Evolutionary conservation across 2,329 filamentous ascomycete genomes (phyloP).

Genomic region (Emericellopsis atlantica): DNA sequence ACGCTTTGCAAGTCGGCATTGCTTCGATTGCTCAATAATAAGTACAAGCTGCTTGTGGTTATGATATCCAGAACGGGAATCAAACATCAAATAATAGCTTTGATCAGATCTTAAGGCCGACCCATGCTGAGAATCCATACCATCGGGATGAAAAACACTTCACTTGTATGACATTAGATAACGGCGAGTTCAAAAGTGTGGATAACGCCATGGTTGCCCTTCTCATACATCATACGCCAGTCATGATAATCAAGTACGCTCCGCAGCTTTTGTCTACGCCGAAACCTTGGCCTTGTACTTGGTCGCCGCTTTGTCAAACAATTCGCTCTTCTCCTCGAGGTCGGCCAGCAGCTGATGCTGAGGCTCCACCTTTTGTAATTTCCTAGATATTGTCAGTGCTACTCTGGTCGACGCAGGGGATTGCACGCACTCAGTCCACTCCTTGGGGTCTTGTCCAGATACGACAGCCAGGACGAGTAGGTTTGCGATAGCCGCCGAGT

Average conservation of each 20-base stretch:
- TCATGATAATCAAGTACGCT: slow-evolving; percentile 14
- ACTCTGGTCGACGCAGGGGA: not conserved
- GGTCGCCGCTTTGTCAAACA: slow-evolving; percentile 74
- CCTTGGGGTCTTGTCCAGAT: slow-evolving; percentile 55
- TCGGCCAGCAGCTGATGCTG: slow-evolving; percentile 62
- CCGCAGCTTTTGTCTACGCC: slow-evolving; percentile 16
- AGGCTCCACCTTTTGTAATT: slow-evolving; percentile 44
- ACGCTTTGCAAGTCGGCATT: not conserved
- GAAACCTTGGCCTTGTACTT: slow-evolving; percentile 83
- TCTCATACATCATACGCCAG: slow-evolving; percentile 4
- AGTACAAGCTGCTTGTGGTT: not conserved
- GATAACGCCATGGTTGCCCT: too few species aligned
- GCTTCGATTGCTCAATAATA: not conserved
- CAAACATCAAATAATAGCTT: not conserved
- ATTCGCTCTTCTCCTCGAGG: slow-evolving; percentile 69
- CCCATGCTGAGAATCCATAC: too few species aligned
- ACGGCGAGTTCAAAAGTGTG: too few species aligned
- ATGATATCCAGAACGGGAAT: not conserved
- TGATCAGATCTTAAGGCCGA: too few species aligned
- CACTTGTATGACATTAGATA: too few species aligned
- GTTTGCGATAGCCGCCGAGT: slow-evolving; percentile 71
- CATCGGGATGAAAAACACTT: too few species aligned
- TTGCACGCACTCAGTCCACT: slow-evolving; percentile 48
- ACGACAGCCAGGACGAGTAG: slow-evolving; percentile 67
- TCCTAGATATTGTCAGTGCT: slow-evolving; percentile 25